These are phyloP conservation scores for Benincasa hispida DNA, from an alignment of 306 rosid species.

Conservation along the genomic window DNA sequence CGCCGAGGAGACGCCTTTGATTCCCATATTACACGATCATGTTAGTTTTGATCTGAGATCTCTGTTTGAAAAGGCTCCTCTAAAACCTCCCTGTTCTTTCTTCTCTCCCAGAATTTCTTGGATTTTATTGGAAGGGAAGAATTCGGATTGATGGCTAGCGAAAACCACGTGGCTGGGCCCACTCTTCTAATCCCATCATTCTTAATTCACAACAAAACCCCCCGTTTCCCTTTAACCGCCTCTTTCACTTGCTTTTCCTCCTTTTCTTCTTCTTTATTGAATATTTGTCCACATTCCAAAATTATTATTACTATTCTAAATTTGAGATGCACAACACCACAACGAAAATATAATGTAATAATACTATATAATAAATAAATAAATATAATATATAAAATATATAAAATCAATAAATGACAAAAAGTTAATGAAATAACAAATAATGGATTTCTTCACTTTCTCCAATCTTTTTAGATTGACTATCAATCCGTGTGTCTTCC, in stretches of 20 bases:
- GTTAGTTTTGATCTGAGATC: constrained; percentile 15
- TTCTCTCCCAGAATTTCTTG: not conserved
- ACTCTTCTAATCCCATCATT: not conserved
- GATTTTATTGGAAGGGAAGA: not conserved
- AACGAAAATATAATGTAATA: too few relatives aligned
- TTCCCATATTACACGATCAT: constrained; percentile 19
- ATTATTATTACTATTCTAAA: too few relatives aligned
- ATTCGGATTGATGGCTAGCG: not conserved
- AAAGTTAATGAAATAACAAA: too few relatives aligned
- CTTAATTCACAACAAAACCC: not conserved
- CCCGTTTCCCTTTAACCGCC: not conserved
- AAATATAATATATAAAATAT: too few relatives aligned
- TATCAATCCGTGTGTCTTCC: too few relatives aligned
- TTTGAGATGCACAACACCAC: too few relatives aligned
- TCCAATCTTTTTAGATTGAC: too few relatives aligned
- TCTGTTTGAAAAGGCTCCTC: not conserved
- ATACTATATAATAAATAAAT: too few relatives aligned
- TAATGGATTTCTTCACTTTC: too few relatives aligned
- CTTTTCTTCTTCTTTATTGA: not conserved
- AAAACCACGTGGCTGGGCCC: not conserved
- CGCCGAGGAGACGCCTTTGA: constrained; percentile 86
- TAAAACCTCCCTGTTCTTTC: not conserved
- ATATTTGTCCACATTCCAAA: too few relatives aligned
- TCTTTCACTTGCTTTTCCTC: not conserved
- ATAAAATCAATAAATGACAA: too few relatives aligned